Evolutionary conservation across 768 basidiomycete genomes (phyloP).

Genomic region (Fomitopsis serialis): DNA sequence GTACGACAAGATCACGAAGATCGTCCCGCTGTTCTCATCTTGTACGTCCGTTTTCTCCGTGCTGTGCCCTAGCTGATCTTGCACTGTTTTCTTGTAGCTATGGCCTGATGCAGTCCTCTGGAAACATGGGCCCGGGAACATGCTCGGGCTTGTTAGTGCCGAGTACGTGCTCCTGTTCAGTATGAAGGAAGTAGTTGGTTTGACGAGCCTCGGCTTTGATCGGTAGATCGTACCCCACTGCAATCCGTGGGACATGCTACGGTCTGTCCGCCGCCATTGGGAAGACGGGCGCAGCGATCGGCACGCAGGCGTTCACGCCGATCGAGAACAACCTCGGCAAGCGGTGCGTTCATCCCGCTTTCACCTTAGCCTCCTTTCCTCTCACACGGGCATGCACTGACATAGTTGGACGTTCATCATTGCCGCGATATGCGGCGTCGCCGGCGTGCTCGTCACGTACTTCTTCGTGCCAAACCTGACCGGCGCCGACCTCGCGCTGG

Average conservation of each 20-base stretch:
- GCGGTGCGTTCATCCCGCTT: conserved; percentile 42
- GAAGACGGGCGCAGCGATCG: conserved; percentile 66
- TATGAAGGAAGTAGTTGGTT: too few relatives aligned
- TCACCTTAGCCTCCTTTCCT: neutral
- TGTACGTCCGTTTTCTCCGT: conserved; percentile 35
- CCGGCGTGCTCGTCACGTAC: conserved; percentile 60
- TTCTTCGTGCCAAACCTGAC: conserved; percentile 68
- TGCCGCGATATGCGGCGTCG: conserved; percentile 59
- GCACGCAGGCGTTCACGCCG: conserved; percentile 67
- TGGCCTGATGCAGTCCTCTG: conserved; percentile 67
- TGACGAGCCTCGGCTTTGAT: too few relatives aligned
- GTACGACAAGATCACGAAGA: conserved; percentile 58
- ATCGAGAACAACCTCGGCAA: conserved; percentile 64
- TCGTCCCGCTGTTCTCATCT: conserved; percentile 62
- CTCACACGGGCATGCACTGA: conserved; percentile 41
- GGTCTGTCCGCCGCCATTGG: conserved; percentile 30
- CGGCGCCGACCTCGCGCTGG: conserved; percentile 59
- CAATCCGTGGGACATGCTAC: too few relatives aligned
- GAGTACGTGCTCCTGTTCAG: conserved; percentile 39
- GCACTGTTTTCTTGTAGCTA: conserved; percentile 35
- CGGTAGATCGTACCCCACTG: conserved; percentile 1
- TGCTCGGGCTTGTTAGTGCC: conserved; percentile 60
- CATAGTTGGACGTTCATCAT: conserved; percentile 63
- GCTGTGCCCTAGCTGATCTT: neutral
- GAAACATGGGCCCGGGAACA: conserved; percentile 73